Percentiles rank a stretch among this genome's conserved stretches.
phyloP scores from a whole-genome alignment of 75 land plant genomes.

The Sequoiadendron giganteum region DNA sequence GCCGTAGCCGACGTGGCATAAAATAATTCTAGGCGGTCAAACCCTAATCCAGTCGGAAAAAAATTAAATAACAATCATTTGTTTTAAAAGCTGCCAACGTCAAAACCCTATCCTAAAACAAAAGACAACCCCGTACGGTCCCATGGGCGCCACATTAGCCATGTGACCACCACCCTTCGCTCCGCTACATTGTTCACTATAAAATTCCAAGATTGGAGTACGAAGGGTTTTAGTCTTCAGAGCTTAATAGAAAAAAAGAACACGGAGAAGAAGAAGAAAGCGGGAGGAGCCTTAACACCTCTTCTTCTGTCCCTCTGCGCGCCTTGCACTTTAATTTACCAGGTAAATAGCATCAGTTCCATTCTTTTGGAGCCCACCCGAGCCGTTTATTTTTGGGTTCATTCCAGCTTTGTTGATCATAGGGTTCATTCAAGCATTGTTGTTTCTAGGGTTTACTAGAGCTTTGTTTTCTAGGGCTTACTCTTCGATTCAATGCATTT shows the following conservation, averaged over 20 bases:
- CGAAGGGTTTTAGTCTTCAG: not conserved
- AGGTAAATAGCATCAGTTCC: not conserved
- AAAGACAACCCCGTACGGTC: not conserved
- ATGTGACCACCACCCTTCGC: not conserved
- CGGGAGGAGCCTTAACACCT: not conserved
- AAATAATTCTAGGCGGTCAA: not conserved
- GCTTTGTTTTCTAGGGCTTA: too few species aligned
- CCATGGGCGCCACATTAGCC: not conserved
- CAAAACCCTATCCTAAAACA: not conserved
- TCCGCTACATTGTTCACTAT: not conserved
- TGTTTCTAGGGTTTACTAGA: too few species aligned
- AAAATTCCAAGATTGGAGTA: not conserved
- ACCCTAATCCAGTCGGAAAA: not conserved
- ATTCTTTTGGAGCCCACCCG: not conserved
- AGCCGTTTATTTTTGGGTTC: not conserved
- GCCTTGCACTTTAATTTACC: not conserved
- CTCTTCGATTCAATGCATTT: too few species aligned
- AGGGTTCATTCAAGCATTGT: too few species aligned
- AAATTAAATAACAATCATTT: not conserved
- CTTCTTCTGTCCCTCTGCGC: constrained; percentile 1
- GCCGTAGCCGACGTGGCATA: not conserved
- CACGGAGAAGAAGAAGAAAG: not conserved
- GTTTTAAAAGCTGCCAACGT: not conserved
- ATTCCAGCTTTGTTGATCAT: too few species aligned
- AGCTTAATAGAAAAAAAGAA: not conserved